These are phyloP conservation scores for Phanerochaete carnosa DNA, from an alignment of 768 basidiomycete species.

Conservation along the genomic window DNA sequence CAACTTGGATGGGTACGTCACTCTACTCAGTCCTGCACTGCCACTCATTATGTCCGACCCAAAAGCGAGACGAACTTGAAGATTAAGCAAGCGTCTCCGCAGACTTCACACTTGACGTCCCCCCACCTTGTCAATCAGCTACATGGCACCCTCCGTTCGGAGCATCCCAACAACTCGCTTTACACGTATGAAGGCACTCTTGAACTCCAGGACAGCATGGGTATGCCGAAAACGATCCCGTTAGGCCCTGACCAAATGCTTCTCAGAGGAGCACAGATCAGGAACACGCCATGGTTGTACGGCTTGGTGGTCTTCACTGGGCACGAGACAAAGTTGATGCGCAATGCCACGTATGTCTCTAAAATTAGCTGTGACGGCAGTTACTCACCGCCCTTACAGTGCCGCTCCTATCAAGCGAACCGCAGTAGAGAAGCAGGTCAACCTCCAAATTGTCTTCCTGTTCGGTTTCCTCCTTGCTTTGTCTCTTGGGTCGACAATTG, in stretches of 20 bases:
- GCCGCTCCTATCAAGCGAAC: constrained; percentile 97
- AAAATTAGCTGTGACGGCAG: not conserved
- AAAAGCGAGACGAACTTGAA: constrained; percentile 94
- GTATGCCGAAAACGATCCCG: constrained; percentile 77
- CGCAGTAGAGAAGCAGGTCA: constrained; percentile 93
- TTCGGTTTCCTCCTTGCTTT: constrained; percentile 85
- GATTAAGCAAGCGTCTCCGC: constrained; percentile 92
- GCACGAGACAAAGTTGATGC: constrained; percentile 97
- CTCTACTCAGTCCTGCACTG: not conserved
- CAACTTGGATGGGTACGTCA: constrained; percentile 87
- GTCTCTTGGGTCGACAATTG: constrained; percentile 88
- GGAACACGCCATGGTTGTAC: constrained; percentile 97
- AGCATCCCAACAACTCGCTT: constrained; percentile 96
- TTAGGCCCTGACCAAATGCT: constrained; percentile 94
- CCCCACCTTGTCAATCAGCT: constrained; percentile 71
- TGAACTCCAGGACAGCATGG: constrained; percentile 54
- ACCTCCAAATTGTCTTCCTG: constrained; percentile 92
- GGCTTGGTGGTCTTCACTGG: constrained; percentile 93
- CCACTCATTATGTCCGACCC: not conserved
- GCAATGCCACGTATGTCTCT: constrained; percentile 86
- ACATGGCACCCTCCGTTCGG: constrained; percentile 83
- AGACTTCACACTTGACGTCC: constrained; percentile 74
- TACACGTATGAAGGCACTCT: constrained; percentile 92
- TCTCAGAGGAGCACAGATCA: constrained; percentile 89
- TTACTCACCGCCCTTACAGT: constrained; percentile 36